Percentiles rank a stretch among this genome's conserved stretches.
These are phyloP conservation scores for Wickerhamiella australiensis DNA, from an alignment of 805 yeast genomes.

Conservation along the genomic window DNA sequence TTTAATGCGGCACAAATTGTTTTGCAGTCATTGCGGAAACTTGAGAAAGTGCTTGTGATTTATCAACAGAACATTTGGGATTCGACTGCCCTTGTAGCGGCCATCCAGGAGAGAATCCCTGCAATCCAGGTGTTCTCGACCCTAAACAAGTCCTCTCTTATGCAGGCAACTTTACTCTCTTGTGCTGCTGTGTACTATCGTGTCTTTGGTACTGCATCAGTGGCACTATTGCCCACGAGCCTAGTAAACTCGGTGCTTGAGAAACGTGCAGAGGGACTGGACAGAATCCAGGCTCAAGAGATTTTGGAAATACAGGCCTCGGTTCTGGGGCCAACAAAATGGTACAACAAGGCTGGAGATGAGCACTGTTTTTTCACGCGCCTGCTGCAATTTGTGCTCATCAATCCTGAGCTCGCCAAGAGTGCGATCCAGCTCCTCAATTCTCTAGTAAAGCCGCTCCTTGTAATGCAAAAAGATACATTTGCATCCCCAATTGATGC, in stretches of 20 bases:
- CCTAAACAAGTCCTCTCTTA: conserved; percentile 12
- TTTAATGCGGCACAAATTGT: conserved; percentile 56
- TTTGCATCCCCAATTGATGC: conserved; percentile 45
- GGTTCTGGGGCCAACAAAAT: conserved; percentile 45
- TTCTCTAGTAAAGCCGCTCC: conserved; percentile 39
- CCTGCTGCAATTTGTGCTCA: conserved; percentile 42
- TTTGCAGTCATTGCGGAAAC: conserved; percentile 41
- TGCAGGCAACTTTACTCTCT: conserved; percentile 14
- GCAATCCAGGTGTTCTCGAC: conserved; percentile 22
- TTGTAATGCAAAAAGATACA: conserved; percentile 41
- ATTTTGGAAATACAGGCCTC: conserved; percentile 51
- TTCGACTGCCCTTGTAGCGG: conserved; percentile 27
- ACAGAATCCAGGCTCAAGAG: conserved; percentile 26
- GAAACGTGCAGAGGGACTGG: conserved; percentile 18
- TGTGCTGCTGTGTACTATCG: conserved; percentile 11
- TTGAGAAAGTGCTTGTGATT: conserved; percentile 32
- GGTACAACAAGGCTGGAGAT: conserved; percentile 56
- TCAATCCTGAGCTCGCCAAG: conserved; percentile 25
- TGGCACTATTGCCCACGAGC: conserved; percentile 13
- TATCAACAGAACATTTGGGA: conserved; percentile 36
- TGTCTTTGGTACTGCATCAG: conserved; percentile 7
- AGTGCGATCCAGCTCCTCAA: conserved; percentile 42
- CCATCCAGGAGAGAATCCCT: conserved; percentile 29
- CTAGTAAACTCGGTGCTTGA: conserved; percentile 1
- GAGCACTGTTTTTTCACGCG: conserved; percentile 54